phyloP scores from a whole-genome alignment of 2,329 filamentous ascomycete species.

The Diaporthe caulivora region DNA sequence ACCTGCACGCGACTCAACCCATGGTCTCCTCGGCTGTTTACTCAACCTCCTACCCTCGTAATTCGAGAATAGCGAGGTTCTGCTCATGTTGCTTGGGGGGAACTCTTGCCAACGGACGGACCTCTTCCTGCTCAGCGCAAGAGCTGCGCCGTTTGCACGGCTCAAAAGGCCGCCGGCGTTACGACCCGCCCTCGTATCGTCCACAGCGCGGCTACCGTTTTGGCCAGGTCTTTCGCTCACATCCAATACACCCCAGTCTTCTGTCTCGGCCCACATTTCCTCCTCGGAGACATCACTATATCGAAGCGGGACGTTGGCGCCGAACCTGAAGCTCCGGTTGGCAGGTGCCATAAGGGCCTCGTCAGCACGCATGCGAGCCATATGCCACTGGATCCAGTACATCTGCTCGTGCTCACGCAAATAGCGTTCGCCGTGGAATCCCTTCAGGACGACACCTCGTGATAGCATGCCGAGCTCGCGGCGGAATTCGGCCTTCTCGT shows the following conservation, averaged over 20 bases:
- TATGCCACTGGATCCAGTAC: constrained; percentile 62
- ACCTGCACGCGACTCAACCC: constrained; percentile 37
- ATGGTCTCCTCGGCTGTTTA: constrained; percentile 36
- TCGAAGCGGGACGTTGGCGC: constrained; percentile 40
- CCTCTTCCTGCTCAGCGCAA: constrained; percentile 35
- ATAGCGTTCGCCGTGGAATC: constrained; percentile 70
- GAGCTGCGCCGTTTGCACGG: constrained; percentile 10
- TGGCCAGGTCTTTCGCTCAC: constrained; percentile 35
- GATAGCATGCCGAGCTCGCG: constrained; percentile 70
- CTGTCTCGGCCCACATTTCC: constrained; percentile 41
- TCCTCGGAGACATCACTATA: constrained; percentile 42
- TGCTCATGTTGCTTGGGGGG: constrained; percentile 38
- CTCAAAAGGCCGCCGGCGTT: constrained; percentile 5
- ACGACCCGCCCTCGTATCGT: constrained; percentile 9
- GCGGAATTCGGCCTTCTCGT: constrained; percentile 68
- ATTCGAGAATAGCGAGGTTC: constrained; percentile 26
- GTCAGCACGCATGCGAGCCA: constrained; percentile 46
- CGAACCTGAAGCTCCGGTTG: constrained; percentile 42
- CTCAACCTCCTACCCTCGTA: constrained; percentile 39
- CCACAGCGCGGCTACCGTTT: constrained; percentile 3
- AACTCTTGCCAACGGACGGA: constrained; percentile 39
- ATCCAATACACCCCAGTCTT: constrained; percentile 41
- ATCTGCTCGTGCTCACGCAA: constrained; percentile 73
- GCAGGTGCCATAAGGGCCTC: constrained; percentile 38
- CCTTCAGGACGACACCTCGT: constrained; percentile 69